Percentiles rank a stretch among this genome's conserved stretches.
Conservation (phyloP, 2,329 filamentous ascomycete genomes). For the Hymenoscyphus fraxineus region DNA sequence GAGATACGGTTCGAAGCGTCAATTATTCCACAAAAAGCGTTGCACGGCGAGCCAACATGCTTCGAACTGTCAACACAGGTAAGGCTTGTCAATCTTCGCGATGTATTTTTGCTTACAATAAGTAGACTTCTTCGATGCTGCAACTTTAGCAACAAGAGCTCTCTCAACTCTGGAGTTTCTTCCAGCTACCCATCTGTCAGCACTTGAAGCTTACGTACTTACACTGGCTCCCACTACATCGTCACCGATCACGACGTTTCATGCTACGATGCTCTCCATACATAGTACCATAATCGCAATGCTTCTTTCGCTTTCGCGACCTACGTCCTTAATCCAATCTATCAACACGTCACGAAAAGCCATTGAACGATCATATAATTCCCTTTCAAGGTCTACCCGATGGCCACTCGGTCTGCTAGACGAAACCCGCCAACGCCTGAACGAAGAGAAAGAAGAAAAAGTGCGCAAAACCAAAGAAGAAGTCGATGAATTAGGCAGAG, state of each 20-base stretch:
- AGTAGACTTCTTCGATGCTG: constrained; percentile 66
- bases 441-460: constrained; percentile 80
- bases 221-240: constrained; percentile 65
- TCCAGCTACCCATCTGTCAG: constrained; percentile 62
- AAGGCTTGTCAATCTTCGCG: constrained; percentile 30
- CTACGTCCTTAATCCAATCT: constrained; percentile 70
- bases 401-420: constrained; percentile 83
- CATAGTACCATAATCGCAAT: constrained; percentile 81
- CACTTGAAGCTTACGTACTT: constrained; percentile 68
- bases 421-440: constrained; percentile 76
- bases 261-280: constrained; percentile 73
- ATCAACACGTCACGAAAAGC: constrained; percentile 72
- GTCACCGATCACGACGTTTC: constrained; percentile 68
- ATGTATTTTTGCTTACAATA: constrained; percentile 30
- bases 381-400: constrained; percentile 67
- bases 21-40: constrained; percentile 80
- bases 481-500: constrained; percentile 68
- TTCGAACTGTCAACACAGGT: constrained; percentile 63
- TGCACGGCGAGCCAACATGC: constrained; percentile 71
- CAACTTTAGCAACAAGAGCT: constrained; percentile 50
- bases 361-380: constrained; percentile 73
- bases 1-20: constrained; percentile 82
- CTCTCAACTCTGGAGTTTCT: constrained; percentile 61
- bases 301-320: constrained; percentile 72
- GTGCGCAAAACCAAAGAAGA: constrained; percentile 68